Percentiles rank a stretch among this genome's conserved stretches.
phyloP scores from a whole-genome alignment of 2,329 filamentous ascomycete genomes.

The Cytospora piceae region DNA sequence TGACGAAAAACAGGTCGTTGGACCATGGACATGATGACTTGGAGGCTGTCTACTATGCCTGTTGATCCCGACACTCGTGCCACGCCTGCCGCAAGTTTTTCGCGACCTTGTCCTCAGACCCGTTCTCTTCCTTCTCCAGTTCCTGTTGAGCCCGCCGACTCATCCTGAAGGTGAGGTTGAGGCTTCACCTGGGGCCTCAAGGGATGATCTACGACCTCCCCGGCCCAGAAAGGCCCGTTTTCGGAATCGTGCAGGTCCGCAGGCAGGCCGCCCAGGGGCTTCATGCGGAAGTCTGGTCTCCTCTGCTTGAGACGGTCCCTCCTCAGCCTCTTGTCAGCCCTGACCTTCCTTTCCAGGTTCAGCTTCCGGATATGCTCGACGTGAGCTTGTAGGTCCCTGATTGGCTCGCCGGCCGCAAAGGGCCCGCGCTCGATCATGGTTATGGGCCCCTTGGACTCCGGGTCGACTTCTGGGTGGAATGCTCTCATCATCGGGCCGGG shows the following conservation, averaged over 20 bases:
- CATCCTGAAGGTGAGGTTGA: no score
- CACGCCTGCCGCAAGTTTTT: neutral
- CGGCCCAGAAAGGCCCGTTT: slow-evolving; percentile 5
- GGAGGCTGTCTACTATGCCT: neutral
- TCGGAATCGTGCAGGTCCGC: neutral
- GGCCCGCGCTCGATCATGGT: neutral
- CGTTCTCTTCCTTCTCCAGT: neutral
- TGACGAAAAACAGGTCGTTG: neutral
- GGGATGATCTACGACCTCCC: neutral
- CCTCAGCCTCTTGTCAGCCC: neutral
- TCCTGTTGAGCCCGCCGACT: neutral
- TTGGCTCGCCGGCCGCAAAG: neutral
- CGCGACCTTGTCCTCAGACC: neutral
- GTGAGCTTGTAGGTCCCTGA: neutral
- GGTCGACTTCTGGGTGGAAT: neutral
- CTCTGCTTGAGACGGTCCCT: neutral
- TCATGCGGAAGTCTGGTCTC: neutral
- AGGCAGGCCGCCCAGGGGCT: neutral
- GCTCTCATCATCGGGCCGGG: neutral
- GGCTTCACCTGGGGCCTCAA: neutral
- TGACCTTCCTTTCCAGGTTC: neutral
- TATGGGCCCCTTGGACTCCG: neutral
- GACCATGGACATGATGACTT: neutral
- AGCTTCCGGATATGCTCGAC: neutral
- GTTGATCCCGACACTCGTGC: neutral